Conservation (phyloP, 208 protist genomes). For the Acanthamoeba culbertsoni region DNA sequence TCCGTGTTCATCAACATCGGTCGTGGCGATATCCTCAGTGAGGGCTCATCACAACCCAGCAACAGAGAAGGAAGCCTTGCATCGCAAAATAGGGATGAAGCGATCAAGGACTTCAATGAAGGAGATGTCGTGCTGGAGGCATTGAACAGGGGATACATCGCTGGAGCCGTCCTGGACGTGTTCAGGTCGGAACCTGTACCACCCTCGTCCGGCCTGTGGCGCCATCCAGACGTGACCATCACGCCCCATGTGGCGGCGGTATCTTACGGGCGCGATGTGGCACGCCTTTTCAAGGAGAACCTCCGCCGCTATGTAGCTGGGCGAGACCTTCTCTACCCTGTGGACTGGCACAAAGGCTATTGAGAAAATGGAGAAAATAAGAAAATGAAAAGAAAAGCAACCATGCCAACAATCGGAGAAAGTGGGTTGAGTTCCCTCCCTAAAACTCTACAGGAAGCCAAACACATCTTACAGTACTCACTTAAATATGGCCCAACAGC, state of each 20-base stretch:
- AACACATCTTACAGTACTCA: neutral
- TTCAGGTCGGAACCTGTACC: neutral
- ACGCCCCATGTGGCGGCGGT: slow-evolving; percentile 29
- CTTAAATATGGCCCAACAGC: neutral
- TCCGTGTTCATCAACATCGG: slow-evolving; percentile 51
- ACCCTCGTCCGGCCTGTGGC: neutral
- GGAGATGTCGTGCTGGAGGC: slow-evolving; percentile 31
- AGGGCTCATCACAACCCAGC: neutral
- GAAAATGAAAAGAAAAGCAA: no score
- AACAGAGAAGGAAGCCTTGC: neutral
- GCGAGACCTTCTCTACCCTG: neutral
- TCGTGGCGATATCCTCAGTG: neutral
- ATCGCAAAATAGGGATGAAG: neutral
- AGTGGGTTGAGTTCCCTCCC: neutral
- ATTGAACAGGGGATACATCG: neutral
- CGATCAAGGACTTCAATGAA: neutral
- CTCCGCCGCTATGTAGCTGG: neutral
- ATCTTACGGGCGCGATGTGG: neutral
- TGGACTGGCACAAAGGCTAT: slow-evolving; percentile 46
- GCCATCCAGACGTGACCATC: neutral
- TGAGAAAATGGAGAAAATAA: neutral
- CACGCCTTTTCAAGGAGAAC: neutral
- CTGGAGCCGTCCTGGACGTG: slow-evolving; percentile 13
- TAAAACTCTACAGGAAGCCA: neutral
- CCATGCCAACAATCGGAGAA: neutral